Conservation (phyloP, 2,329 filamentous ascomycete genomes). For the Cladosporium sphaerospermum region DNA sequence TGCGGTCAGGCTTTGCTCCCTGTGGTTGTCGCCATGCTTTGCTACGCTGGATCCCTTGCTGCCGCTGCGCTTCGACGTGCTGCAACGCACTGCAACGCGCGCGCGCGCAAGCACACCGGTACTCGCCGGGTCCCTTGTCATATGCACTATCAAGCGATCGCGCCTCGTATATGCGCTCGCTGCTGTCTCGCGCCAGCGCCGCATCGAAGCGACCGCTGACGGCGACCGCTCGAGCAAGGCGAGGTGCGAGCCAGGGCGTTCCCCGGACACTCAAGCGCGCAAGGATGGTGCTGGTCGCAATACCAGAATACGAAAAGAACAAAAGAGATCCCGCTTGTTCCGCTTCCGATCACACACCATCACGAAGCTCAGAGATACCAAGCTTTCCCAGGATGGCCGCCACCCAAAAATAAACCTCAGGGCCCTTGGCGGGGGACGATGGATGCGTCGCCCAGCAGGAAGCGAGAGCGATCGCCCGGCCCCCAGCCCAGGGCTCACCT, state of each 20-base stretch:
- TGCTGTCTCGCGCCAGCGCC: too few species aligned
- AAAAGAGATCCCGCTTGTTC: too few species aligned
- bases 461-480: conserved; percentile 8
- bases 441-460: background rate
- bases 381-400: background rate
- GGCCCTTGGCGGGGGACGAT: background rate
- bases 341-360: background rate
- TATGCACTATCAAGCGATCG: background rate
- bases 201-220: too few species aligned
- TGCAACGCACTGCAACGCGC: background rate
- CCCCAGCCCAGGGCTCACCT: conserved; percentile 1
- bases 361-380: background rate
- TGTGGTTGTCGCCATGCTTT: background rate
- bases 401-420: conserved; percentile 3
- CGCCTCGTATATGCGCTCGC: conserved; percentile 2
- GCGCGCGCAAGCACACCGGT: background rate
- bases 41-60: background rate
- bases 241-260: too few species aligned
- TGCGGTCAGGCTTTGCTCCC: background rate
- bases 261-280: too few species aligned
- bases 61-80: background rate
- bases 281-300: too few species aligned
- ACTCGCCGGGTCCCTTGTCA: background rate
- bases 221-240: too few species aligned
- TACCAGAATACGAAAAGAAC: too few species aligned